phyloP scores from a whole-genome alignment of 1,139 yeast species.

The Hyphopichia fennica region DNA sequence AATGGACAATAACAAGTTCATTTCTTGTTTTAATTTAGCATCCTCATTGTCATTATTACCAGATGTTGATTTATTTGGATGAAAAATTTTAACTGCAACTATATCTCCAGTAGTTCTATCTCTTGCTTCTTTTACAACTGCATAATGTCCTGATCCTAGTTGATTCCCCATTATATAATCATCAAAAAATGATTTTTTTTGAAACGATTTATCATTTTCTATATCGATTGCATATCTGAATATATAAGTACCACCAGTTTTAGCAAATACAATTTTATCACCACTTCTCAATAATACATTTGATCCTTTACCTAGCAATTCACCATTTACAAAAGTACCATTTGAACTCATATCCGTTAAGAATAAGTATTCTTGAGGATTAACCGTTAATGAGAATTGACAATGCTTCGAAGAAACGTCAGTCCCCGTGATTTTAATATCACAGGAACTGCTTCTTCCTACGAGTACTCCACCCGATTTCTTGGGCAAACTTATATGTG shows the following conservation, averaged over 20 bases:
- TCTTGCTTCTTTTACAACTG: conserved; percentile 70
- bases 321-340: conserved; percentile 67
- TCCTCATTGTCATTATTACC: conserved; percentile 37
- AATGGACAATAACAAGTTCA: conserved; percentile 62
- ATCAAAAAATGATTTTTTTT: conserved; percentile 50
- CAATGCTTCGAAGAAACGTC: conserved; percentile 74
- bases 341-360: conserved; percentile 63
- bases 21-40: conserved; percentile 63
- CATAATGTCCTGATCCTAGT: conserved; percentile 77
- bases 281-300: conserved; percentile 58
- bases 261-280: conserved; percentile 64
- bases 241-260: conserved; percentile 53
- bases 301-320: conserved; percentile 48
- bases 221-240: conserved; percentile 46
- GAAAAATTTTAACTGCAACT: conserved; percentile 77
- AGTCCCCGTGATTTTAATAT: conserved; percentile 50
- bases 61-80: conserved; percentile 50
- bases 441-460: conserved; percentile 68
- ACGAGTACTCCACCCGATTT: conserved; percentile 36
- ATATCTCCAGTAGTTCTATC: conserved; percentile 56
- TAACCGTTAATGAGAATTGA: conserved; percentile 40
- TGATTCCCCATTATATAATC: conserved; percentile 61
- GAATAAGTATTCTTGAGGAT: conserved; percentile 44
- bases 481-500: conserved; percentile 35
- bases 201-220: conserved; percentile 16